phyloP scores from a whole-genome alignment of 2,329 filamentous ascomycete genomes.

The Plectosphaerella sp. region DNA sequence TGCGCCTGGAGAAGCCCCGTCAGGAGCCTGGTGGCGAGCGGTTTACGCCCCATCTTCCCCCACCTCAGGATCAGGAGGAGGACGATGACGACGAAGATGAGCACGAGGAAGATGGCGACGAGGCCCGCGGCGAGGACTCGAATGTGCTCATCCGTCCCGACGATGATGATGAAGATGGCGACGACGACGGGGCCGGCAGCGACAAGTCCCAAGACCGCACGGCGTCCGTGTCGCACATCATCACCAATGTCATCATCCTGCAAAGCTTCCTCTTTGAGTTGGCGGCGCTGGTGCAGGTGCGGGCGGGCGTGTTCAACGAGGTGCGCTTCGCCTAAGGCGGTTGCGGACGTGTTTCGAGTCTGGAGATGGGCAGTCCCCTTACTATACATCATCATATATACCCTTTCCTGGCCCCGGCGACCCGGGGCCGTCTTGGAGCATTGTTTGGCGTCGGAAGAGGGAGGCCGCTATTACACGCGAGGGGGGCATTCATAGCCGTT shows the following conservation, averaged over 20 bases:
- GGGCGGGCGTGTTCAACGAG: constrained; percentile 73
- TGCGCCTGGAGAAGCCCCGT: constrained; percentile 35
- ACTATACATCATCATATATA: not conserved
- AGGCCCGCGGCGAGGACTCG: constrained; percentile 9
- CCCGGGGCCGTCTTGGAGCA: not conserved
- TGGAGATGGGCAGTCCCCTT: not conserved
- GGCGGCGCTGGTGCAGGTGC: constrained; percentile 68
- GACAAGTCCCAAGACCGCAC: constrained; percentile 22
- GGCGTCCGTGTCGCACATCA: constrained; percentile 69
- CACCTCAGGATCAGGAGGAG: constrained; percentile 15
- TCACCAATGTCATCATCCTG: constrained; percentile 75
- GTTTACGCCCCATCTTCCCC: constrained; percentile 10
- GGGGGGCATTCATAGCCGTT: no score
- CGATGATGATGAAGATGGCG: constrained; percentile 16
- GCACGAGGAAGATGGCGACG: constrained; percentile 11
- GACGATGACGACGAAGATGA: constrained; percentile 20
- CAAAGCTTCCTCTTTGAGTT: constrained; percentile 79
- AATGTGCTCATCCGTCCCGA: constrained; percentile 15
- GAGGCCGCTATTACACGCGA: no score
- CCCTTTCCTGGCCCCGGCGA: not conserved
- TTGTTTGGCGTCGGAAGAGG: constrained; percentile 2
- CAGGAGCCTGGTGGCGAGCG: constrained; percentile 1
- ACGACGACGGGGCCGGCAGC: constrained; percentile 17
- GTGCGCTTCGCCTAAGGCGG: constrained; percentile 51
- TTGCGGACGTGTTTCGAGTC: not conserved